These are phyloP conservation scores for Elaeis oleifera DNA, from an alignment of 202 grass and related monocot genomes.

Conservation along the genomic window DNA sequence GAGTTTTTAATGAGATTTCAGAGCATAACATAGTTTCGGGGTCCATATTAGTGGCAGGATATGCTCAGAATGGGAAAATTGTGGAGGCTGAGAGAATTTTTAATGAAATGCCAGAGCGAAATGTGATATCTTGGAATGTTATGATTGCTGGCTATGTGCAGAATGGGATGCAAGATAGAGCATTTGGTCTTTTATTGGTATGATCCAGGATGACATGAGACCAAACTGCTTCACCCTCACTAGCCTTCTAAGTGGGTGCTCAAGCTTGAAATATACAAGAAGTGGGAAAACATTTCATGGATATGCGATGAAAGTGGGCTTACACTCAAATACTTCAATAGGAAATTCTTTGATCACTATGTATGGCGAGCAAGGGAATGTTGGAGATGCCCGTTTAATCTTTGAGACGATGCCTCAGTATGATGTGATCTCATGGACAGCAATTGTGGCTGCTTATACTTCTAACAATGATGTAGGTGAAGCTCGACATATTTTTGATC, in stretches of 20 bases:
- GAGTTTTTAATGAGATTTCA: slow-evolving; percentile 13
- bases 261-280: slow-evolving; percentile 1
- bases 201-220: slow-evolving; percentile 4
- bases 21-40: slow-evolving; percentile 13
- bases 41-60: slow-evolving; percentile 15
- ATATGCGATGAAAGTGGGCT: slow-evolving; percentile 13
- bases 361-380: slow-evolving; percentile 20
- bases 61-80: slow-evolving; percentile 18
- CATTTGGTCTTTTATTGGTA: slow-evolving; percentile 9
- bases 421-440: slow-evolving; percentile 25
- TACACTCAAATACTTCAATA: slow-evolving; percentile 4
- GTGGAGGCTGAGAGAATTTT: slow-evolving; percentile 17
- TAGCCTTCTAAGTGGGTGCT: slow-evolving; percentile 21
- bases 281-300: slow-evolving; percentile 17
- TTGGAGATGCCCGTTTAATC: slow-evolving; percentile 8
- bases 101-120: slow-evolving; percentile 7
- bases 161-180: slow-evolving; percentile 14
- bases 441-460: slow-evolving; percentile 24
- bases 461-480: slow-evolving; percentile 6
- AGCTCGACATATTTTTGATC: slow-evolving; percentile 13
- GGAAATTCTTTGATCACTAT: slow-evolving; percentile 23
- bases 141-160: slow-evolving; percentile 21
- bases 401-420: slow-evolving; percentile 16
- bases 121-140: slow-evolving; percentile 23
- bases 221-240: slow-evolving; percentile 27